These are phyloP conservation scores for Exophiala sp. DNA, from an alignment of 2,329 filamentous ascomycete genomes.

Conservation along the genomic window DNA sequence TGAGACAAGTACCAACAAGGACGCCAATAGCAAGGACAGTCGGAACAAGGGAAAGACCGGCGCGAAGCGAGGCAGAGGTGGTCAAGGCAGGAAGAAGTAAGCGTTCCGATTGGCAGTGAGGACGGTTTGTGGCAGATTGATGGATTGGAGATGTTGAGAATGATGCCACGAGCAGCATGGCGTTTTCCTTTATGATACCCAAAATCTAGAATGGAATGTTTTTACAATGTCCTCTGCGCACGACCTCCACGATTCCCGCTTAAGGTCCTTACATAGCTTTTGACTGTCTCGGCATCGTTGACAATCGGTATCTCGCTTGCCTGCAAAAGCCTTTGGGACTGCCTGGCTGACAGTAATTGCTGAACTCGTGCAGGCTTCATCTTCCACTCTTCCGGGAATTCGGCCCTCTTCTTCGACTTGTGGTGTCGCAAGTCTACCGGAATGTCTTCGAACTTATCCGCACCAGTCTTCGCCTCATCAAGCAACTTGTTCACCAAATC, in stretches of 20 bases:
- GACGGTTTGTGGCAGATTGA: neutral
- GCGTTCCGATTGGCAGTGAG: neutral
- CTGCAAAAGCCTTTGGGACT: conserved; percentile 57
- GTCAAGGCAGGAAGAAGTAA: neutral
- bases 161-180: too few species aligned
- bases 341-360: conserved; percentile 44
- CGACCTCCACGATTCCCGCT: neutral
- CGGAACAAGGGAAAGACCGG: neutral
- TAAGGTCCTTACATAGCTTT: conserved; percentile 20
- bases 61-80: neutral
- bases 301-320: conserved; percentile 34
- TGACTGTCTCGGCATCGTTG: conserved; percentile 23
- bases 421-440: conserved; percentile 87
- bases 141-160: neutral
- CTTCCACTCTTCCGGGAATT: conserved; percentile 80
- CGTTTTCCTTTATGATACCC: too few species aligned
- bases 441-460: conserved; percentile 81
- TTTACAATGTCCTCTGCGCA: conserved; percentile 15
- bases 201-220: neutral
- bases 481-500: conserved; percentile 73
- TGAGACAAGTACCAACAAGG: neutral
- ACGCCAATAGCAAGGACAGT: neutral
- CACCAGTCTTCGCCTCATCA: conserved; percentile 69
- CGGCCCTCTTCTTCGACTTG: conserved; percentile 61
- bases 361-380: conserved; percentile 52